Conservation (phyloP, 2,329 filamentous ascomycete species). For the Paecilomyces sp. region DNA sequence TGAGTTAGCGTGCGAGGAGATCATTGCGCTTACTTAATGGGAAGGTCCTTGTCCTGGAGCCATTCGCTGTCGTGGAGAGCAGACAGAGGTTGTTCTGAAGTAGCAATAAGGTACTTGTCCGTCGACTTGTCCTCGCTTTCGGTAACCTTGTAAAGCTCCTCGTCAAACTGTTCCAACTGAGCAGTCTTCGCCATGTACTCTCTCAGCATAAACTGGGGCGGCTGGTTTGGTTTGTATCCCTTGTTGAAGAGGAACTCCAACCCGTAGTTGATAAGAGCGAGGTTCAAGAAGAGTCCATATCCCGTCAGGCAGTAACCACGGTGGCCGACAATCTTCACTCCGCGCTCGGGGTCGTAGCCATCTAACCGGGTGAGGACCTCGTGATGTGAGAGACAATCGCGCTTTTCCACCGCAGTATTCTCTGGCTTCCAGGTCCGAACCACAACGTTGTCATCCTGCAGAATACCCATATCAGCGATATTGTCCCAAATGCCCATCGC, state of each 20-base stretch:
- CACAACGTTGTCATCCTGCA: constrained; percentile 70
- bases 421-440: constrained; percentile 76
- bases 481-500: neutral
- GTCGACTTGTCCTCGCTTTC: constrained; percentile 77
- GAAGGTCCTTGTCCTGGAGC: constrained; percentile 75
- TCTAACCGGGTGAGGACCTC: constrained; percentile 83
- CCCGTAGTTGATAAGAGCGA: constrained; percentile 91
- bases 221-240: constrained; percentile 76
- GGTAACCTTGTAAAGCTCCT: constrained; percentile 92
- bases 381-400: constrained; percentile 79
- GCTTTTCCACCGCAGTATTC: constrained; percentile 65
- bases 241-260: constrained; percentile 77
- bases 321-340: constrained; percentile 90
- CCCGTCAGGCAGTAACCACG: constrained; percentile 86
- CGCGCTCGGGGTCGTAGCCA: constrained; percentile 87
- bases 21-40: constrained; percentile 61
- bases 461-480: neutral
- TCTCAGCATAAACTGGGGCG: constrained; percentile 90
- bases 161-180: constrained; percentile 93
- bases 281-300: constrained; percentile 86
- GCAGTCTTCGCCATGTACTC: constrained; percentile 98
- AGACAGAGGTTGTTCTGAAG: constrained; percentile 90
- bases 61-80: constrained; percentile 91
- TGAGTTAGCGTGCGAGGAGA: neutral
- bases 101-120: constrained; percentile 79